Base-by-base conservation (phyloP, 495 filamentous ascomycete species). In the Penicillium coprophilum region DNA sequence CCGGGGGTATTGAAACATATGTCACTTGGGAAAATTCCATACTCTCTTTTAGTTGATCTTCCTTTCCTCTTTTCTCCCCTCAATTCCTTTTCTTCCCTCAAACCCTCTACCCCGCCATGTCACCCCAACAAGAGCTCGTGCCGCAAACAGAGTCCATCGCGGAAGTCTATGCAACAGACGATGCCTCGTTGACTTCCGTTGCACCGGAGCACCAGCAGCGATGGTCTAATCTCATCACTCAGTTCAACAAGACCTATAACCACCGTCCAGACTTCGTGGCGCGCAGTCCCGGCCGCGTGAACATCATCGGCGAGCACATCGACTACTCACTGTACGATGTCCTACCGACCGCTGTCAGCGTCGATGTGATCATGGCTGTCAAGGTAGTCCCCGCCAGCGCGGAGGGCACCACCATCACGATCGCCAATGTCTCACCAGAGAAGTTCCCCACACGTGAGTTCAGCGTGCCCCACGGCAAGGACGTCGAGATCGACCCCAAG, bases 301-400 rank as follows among this genome's bases (percentile, higher is more conserved):
- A 97, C 78, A 94, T 98, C 69, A 97, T 98, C 64, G 94, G 94
- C 68, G 94, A 98, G 79, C 94, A 98, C 75, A 97, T 98, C 66
- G 94, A 98, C 79, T 98, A 98, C 73, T 95, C 90, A 19, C 84
- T 97, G 34, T 98, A 97, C 77, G 85, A 93, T 67, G 93, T 97
- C 46, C 79, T 98, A 17, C 94, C 94, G 49, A 97, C 96, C 83
- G 94, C 92, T 52, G 88, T 97, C 60, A 91, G 86, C 17, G 89
- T 90, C 46, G 94, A 98, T 69, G 85, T 92, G 52, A 81, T 98
- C 40, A 80, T 98, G 55, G 94, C 93, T 47, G 90, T 97, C 40
- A 87, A 87, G 43, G 80, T 83, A 39, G 69, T 80, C 58, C 72
- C 75, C 10, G 61, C 74, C 11, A 53, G 65, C 30, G 62, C 66